These are phyloP conservation scores for Pisolithus orientalis DNA, from an alignment of 768 basidiomycete genomes.

Conservation along the genomic window DNA sequence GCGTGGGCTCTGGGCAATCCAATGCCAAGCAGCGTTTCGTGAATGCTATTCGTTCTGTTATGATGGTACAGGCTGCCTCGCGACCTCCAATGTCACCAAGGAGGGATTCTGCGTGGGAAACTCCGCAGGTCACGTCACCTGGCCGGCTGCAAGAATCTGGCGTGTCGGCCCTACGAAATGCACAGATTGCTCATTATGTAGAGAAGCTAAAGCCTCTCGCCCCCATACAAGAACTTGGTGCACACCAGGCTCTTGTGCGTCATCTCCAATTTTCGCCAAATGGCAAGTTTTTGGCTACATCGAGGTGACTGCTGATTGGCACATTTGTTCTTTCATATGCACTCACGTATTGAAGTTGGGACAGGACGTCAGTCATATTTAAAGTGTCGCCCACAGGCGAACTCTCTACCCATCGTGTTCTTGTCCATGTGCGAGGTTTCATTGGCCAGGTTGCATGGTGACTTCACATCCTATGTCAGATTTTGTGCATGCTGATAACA, in stretches of 20 bases:
- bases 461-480: not conserved
- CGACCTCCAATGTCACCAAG: slow-evolving; percentile 23
- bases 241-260: slow-evolving; percentile 45
- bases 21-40: slow-evolving; percentile 33
- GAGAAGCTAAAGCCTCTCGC: slow-evolving; percentile 36
- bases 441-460: slow-evolving; percentile 52
- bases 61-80: slow-evolving; percentile 35
- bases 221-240: slow-evolving; percentile 36
- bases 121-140: slow-evolving; percentile 25
- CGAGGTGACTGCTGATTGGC: slow-evolving; percentile 31
- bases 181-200: slow-evolving; percentile 34
- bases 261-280: slow-evolving; percentile 53
- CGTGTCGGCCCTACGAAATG: slow-evolving; percentile 31
- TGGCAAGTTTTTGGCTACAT: slow-evolving; percentile 47
- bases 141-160: slow-evolving; percentile 27
- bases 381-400: slow-evolving; percentile 35
- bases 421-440: slow-evolving; percentile 48
- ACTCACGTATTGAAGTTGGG: slow-evolving; percentile 33
- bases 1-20: slow-evolving; percentile 17
- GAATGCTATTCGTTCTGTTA: slow-evolving; percentile 41
- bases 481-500: slow-evolving; percentile 3
- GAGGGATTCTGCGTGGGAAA: slow-evolving; percentile 25
- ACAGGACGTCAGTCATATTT: slow-evolving; percentile 45
- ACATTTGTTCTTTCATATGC: slow-evolving; percentile 2
- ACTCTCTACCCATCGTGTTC: slow-evolving; percentile 39